Evolutionary conservation across 805 yeast genomes (phyloP).

Genomic region (Yamadazyma sp.): DNA sequence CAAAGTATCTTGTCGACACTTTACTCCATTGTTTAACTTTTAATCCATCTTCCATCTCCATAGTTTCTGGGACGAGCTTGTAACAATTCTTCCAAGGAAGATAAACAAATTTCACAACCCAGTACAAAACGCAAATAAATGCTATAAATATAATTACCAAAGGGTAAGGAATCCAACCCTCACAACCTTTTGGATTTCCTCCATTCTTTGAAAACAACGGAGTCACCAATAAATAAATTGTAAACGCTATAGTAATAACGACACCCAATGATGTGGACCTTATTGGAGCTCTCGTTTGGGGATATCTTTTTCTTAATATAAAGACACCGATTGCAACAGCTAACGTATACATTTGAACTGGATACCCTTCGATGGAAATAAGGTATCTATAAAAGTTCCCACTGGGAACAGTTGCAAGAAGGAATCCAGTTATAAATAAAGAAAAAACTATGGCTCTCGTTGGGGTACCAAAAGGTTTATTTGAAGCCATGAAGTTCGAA

Average conservation of each 20-base stretch:
- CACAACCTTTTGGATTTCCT: constrained; percentile 41
- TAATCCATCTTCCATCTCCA: constrained; percentile 54
- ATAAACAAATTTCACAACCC: constrained; percentile 51
- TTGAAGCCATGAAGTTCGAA: constrained; percentile 49
- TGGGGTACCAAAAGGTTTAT: constrained; percentile 57
- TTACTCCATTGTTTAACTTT: constrained; percentile 56
- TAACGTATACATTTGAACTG: constrained; percentile 47
- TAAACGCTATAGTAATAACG: constrained; percentile 40
- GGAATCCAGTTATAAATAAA: constrained; percentile 35
- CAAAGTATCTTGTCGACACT: constrained; percentile 11
- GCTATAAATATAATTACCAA: constrained; percentile 43
- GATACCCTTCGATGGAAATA: constrained; percentile 51
- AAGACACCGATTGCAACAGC: constrained; percentile 57
- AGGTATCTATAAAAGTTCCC: constrained; percentile 52
- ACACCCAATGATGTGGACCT: constrained; percentile 51
- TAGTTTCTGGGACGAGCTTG: constrained; percentile 38
- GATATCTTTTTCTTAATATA: constrained; percentile 48
- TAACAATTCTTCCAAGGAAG: constrained; percentile 49
- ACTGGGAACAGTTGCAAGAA: constrained; percentile 40
- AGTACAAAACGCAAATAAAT: constrained; percentile 44
- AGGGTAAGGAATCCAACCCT: constrained; percentile 49
- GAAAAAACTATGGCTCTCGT: constrained; percentile 48
- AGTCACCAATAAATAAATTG: constrained; percentile 47
- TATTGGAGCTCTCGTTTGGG: constrained; percentile 48
- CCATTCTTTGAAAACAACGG: constrained; percentile 40